Conservation (phyloP, 495 filamentous ascomycete genomes). For the Penicilliopsis zonata region DNA sequence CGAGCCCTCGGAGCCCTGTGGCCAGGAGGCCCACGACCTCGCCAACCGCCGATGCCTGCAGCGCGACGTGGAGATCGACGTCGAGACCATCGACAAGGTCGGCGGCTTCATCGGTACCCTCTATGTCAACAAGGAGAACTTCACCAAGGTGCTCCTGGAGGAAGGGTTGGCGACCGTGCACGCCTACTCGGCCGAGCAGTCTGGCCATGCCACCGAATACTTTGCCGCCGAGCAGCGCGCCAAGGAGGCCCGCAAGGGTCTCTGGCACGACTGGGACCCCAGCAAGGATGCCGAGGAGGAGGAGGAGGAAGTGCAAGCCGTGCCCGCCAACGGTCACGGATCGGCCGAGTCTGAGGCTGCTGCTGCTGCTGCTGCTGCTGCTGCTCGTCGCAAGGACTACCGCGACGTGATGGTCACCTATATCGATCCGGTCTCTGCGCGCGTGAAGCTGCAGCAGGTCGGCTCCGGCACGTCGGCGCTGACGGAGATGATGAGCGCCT, state of each 20-base stretch:
- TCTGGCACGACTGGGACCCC: slow-evolving; percentile 94
- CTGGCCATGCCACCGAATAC: slow-evolving; percentile 77
- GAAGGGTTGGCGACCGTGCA: slow-evolving; percentile 89
- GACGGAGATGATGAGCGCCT: slow-evolving; percentile 74
- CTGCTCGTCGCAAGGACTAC: slow-evolving; percentile 66
- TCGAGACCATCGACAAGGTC: slow-evolving; percentile 89
- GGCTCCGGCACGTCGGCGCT: slow-evolving; percentile 72
- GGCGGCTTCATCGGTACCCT: slow-evolving; percentile 96
- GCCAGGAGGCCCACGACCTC: slow-evolving; percentile 85
- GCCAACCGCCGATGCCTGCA: slow-evolving; percentile 81
- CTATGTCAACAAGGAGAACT: slow-evolving; percentile 90
- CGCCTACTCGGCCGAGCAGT: slow-evolving; percentile 89
- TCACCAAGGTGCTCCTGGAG: slow-evolving; percentile 86
- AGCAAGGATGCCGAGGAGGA: slow-evolving; percentile 54
- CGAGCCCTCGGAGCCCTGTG: slow-evolving; percentile 86
- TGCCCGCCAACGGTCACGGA: slow-evolving; percentile 33
- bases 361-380: slow-evolving; percentile 36
- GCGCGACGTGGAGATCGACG: slow-evolving; percentile 91
- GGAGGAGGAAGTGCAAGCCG: slow-evolving; percentile 24
- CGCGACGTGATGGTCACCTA: slow-evolving; percentile 85
- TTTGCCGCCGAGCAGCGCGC: slow-evolving; percentile 77
- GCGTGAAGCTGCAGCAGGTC: slow-evolving; percentile 79
- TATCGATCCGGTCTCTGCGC: slow-evolving; percentile 58
- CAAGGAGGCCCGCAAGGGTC: slow-evolving; percentile 72
- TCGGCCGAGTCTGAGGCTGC: slow-evolving; percentile 36